Conservation (phyloP, 352 stramenopile species). For the Pythium brachiatum region DNA sequence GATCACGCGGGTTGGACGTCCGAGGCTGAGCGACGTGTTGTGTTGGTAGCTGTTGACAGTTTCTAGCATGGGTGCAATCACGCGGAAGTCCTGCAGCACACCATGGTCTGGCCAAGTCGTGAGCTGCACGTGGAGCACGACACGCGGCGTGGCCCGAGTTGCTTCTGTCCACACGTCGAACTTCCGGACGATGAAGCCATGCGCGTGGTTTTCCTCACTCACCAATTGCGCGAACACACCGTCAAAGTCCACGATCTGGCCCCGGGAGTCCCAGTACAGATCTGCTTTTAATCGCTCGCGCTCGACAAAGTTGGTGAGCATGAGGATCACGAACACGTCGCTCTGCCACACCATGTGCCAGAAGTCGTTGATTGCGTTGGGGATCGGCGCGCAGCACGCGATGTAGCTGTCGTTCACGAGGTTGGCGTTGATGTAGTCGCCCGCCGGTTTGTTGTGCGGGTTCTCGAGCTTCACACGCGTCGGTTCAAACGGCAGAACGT, state of each 20-base stretch:
- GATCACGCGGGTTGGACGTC: constrained; percentile 38
- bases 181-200: constrained; percentile 49
- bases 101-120: constrained; percentile 81
- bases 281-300: constrained; percentile 66
- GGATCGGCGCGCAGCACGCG: constrained; percentile 69
- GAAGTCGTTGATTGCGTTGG: constrained; percentile 65
- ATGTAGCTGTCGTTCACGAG: constrained; percentile 66
- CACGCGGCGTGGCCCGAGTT: constrained; percentile 28
- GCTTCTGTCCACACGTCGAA: constrained; percentile 49
- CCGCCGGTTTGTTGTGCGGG: constrained; percentile 9
- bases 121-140: constrained; percentile 72
- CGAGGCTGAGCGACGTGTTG: constrained; percentile 25
- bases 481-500: constrained; percentile 73
- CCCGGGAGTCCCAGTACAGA: constrained; percentile 62
- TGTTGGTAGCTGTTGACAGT: constrained; percentile 50
- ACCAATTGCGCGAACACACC: constrained; percentile 52
- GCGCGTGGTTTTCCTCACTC: constrained; percentile 31
- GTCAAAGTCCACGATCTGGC: constrained; percentile 47
- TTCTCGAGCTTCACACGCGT: constrained; percentile 59
- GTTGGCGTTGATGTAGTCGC: constrained; percentile 80
- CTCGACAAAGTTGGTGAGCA: constrained; percentile 88
- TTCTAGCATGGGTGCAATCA: constrained; percentile 72
- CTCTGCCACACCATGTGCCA: constrained; percentile 83
- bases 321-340: constrained; percentile 79
- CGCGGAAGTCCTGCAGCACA: constrained; percentile 64